These are phyloP conservation scores for Coniochaeta hoffmannii DNA, from an alignment of 2,329 filamentous ascomycete genomes.

Conservation along the genomic window DNA sequence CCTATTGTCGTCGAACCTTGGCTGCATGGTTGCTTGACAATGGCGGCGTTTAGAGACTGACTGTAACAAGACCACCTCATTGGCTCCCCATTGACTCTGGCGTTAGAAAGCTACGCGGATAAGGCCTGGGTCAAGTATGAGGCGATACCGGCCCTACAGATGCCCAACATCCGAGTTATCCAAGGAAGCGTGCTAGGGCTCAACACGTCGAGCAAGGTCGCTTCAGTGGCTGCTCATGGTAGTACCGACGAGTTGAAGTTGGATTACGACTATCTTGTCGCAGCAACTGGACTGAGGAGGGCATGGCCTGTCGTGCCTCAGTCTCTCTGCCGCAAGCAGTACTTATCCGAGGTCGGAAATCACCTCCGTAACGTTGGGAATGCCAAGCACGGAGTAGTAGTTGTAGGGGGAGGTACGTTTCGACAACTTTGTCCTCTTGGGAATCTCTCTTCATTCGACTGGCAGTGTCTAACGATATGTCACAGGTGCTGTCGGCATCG, in stretches of 20 bases:
- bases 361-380: constrained; percentile 50
- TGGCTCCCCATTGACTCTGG: constrained; percentile 65
- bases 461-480: constrained; percentile 26
- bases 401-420: constrained; percentile 55
- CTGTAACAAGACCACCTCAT: constrained; percentile 62
- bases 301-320: constrained; percentile 68
- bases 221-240: constrained; percentile 43
- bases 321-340: constrained; percentile 52
- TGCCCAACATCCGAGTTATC: constrained; percentile 53
- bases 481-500: constrained; percentile 66
- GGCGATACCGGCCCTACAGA: constrained; percentile 59
- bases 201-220: constrained; percentile 51
- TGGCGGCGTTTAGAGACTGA: too few species aligned
- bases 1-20: constrained; percentile 2
- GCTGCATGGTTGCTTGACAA: too few species aligned
- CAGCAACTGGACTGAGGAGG: constrained; percentile 61
- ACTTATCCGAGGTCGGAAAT: constrained; percentile 51
- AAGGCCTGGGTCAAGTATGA: constrained; percentile 65
- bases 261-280: constrained; percentile 69
- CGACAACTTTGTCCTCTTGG: neutral
- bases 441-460: too few species aligned
- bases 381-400: constrained; percentile 52
- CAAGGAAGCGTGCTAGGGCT: constrained; percentile 58
- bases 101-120: constrained; percentile 52
- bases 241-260: constrained; percentile 27